Base-by-base conservation (phyloP, 78 protist species). In the Protostelium mycophagum region DNA sequence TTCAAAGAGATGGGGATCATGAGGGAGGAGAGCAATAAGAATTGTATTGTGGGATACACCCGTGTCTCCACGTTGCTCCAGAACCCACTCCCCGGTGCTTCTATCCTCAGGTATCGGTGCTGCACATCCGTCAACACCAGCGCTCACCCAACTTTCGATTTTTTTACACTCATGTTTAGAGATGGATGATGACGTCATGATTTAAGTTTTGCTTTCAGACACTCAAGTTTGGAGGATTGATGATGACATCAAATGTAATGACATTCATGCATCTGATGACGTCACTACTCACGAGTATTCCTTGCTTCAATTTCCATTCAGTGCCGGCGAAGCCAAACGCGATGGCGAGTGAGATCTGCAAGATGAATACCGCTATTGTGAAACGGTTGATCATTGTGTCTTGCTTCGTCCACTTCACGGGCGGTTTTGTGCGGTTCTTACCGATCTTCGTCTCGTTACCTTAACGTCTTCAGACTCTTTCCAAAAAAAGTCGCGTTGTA, bases 1-100 rank as follows among this genome's bases (percentile, higher is more conserved):
- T 97, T 96, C 84, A 97, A 35, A 0, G 97, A 95, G 37, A 97
- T 96, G 51, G 99, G 99, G 38, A 97, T 97, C 96, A 96, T 92
- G 35, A 92, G 36, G 34, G 94, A 83, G 92, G 89, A 90, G 83
- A 94, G 88, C 29, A 97, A 93, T 38, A 97, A 84, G 83, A 92
- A 94, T 0, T 96, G 84, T 63, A 93, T 35, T 23, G 95, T 94
- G 35, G 88, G 73, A 51, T 51, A 86, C 34, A 93, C 90, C 37
- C 63, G 25, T 16, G 0, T 29, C 35, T 91, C 38, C 38, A n/a
- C 28, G 39, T 5, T 51, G 86, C 5, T 23, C 83, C 31, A 0
- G 9, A 1, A n/a, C n/a, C n/a, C n/a, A n/a, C n/a, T n/a, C n/a
- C n/a, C n/a, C n/a, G n/a, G n/a, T n/a, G n/a, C n/a, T n/a, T n/a